Evolutionary conservation across 345 rosid species (phyloP).

Genomic region (Populus pruinosa): DNA sequence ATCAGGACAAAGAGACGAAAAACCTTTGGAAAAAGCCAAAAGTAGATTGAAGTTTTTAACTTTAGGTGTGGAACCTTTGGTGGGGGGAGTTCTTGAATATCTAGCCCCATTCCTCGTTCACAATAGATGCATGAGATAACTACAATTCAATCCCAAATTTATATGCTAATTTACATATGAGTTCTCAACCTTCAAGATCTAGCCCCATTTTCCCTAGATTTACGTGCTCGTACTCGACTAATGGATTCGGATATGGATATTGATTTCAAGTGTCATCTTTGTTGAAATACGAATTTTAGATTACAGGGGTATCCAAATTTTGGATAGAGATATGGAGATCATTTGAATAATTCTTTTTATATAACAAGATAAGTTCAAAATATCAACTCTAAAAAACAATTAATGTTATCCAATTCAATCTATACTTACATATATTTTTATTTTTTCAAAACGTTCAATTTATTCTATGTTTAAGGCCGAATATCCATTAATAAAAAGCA

Average conservation of each 20-base stretch:
- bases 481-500: too few species aligned
- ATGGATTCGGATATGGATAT: neutral
- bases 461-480: too few species aligned
- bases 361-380: too few species aligned
- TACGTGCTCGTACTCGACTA: neutral
- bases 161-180: neutral
- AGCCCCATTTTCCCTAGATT: neutral
- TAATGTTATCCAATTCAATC: too few species aligned
- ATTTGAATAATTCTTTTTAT: too few species aligned
- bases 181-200: neutral
- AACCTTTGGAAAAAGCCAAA: conserved; percentile 16
- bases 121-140: neutral
- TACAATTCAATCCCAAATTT: neutral
- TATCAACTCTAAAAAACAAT: too few species aligned
- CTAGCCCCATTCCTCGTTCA: neutral
- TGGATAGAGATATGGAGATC: neutral
- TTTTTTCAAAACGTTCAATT: too few species aligned
- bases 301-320: neutral
- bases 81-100: conserved; percentile 12
- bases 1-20: conserved; percentile 30
- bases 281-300: neutral
- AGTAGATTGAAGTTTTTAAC: conserved; percentile 13
- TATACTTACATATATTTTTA: too few species aligned
- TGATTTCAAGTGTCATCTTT: neutral
- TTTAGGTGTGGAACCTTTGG: conserved; percentile 23